These are phyloP conservation scores for Leccinum sublutescens DNA, from an alignment of 768 basidiomycete species.

Conservation along the genomic window DNA sequence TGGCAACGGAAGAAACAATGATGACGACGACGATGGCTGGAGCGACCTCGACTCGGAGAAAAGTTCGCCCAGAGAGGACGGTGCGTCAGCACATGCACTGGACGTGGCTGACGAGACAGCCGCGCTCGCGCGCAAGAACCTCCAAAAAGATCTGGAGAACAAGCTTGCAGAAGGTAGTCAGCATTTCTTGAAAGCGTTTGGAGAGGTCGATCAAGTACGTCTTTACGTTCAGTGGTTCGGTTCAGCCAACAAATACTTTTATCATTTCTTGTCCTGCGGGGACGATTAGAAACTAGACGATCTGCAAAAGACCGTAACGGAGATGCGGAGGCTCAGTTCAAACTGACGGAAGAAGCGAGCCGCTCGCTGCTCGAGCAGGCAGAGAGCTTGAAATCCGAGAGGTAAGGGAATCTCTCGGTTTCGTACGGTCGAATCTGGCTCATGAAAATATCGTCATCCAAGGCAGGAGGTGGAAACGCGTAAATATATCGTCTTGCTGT, in stretches of 20 bases:
- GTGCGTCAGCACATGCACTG: slow-evolving; percentile 18
- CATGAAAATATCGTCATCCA: background rate
- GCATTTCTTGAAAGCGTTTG: slow-evolving; percentile 80
- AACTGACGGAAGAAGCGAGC: slow-evolving; percentile 73
- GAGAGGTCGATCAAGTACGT: slow-evolving; percentile 86
- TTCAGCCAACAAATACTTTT: background rate
- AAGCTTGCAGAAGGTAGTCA: slow-evolving; percentile 80
- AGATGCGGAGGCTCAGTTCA: slow-evolving; percentile 84
- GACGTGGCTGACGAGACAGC: slow-evolving; percentile 60
- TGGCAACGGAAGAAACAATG: slow-evolving; percentile 19
- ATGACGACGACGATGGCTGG: slow-evolving; percentile 31
- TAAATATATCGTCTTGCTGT: slow-evolving; percentile 71
- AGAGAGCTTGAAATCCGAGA: slow-evolving; percentile 67
- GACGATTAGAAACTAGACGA: slow-evolving; percentile 72
- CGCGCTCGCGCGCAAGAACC: slow-evolving; percentile 69
- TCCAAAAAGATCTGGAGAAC: slow-evolving; percentile 82
- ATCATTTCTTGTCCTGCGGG: background rate
- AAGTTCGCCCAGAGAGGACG: slow-evolving; percentile 5
- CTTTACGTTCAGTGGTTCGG: background rate
- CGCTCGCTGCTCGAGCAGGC: slow-evolving; percentile 80
- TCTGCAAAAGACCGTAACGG: slow-evolving; percentile 70
- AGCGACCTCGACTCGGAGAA: slow-evolving; percentile 20
- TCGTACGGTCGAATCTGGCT: background rate
- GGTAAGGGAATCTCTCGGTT: slow-evolving; percentile 43
- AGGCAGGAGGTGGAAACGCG: slow-evolving; percentile 72